A percentile compares a stretch with the other conserved stretches of the same genome.
Evolutionary conservation across 192 early-diverging fungal genomes (phyloP).

Genomic region (Thoreauomyces humboldtii): DNA sequence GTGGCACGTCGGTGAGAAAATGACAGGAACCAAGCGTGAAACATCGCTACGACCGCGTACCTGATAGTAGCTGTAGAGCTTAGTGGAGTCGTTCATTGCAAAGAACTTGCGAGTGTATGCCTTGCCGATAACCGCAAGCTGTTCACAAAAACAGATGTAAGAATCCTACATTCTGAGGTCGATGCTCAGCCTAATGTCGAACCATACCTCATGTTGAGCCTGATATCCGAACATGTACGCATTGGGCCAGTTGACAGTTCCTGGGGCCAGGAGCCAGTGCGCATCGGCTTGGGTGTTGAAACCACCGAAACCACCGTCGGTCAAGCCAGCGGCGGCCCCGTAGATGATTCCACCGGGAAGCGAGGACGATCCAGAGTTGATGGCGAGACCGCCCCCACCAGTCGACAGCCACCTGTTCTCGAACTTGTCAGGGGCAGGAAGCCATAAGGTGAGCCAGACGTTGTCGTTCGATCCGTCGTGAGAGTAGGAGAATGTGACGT

Average conservation of each 20-base stretch:
- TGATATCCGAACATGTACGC: not conserved
- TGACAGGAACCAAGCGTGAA: too few species aligned
- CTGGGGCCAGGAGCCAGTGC: not conserved
- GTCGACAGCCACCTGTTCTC: not conserved
- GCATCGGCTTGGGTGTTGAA: not conserved
- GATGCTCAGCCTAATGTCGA: too few species aligned
- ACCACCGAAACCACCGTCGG: not conserved
- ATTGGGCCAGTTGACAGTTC: not conserved
- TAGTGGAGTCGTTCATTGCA: not conserved
- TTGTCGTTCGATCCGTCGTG: not conserved
- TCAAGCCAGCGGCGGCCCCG: not conserved
- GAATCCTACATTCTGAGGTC: too few species aligned
- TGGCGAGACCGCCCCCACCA: not conserved
- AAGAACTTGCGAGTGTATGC: not conserved
- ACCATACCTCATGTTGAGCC: not conserved
- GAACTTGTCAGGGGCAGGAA: not conserved
- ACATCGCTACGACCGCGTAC: too few species aligned
- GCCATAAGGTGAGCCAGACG: not conserved
- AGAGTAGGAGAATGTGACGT: not conserved
- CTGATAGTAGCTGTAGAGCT: not conserved
- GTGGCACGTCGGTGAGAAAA: too few species aligned
- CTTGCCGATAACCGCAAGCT: not conserved
- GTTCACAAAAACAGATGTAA: too few species aligned
- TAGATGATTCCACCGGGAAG: not conserved
- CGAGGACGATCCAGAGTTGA: not conserved